Evolutionary conservation across 352 stramenopile species (phyloP), one percentile per base, ranked within the genome.

Genomic region (Phytophthora chlamydospora): DNA sequence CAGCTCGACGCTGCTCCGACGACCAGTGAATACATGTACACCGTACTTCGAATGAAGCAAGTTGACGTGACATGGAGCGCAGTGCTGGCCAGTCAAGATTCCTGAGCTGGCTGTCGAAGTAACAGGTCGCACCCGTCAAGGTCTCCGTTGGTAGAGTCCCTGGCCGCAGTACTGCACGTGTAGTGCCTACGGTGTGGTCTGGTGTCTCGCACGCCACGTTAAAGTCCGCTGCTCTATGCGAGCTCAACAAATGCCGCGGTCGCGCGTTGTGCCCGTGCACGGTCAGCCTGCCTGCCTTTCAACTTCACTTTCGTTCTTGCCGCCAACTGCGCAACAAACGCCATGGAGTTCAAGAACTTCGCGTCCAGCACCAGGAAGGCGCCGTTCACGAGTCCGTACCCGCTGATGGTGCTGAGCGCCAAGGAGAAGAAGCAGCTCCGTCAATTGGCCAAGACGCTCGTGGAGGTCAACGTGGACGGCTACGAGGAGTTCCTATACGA

Each of bases 341-440:
- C 34, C 8, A 68, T 63, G 60, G 52, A 68, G 46, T 59, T 68
- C 35, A 68, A 64, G 29, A 68, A 68, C 46, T 64, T 68, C 41
- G 17, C 31, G n/a, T 58, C 53, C 45, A 64, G 46, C 16, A 51
- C 53, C 46, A 68, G 64, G 46, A 68, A 68, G 40, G 46, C 35
- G 10, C 61, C 61, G 17, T 68, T 68, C 32, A 59, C 54, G 46
- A 68, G 53, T 50, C 46, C 61, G n/a, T 68, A 68, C 27, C 61
- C 53, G 11, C 61, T 52, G n/a, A 52, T 68, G n/a, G 24, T 38
- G 12, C 39, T 68, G 10, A 68, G 46, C n/a, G 10, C 3, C 3
- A 64, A 68, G 21, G 61, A 68, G 34, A 59, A 68, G 40, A 68
- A 63, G 27, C 52, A 68, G 12, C 60, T 68, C 13, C 52, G 60